Evolutionary conservation across 352 stramenopile genomes (phyloP).

Genomic region (Nothophytophthora sp.): DNA sequence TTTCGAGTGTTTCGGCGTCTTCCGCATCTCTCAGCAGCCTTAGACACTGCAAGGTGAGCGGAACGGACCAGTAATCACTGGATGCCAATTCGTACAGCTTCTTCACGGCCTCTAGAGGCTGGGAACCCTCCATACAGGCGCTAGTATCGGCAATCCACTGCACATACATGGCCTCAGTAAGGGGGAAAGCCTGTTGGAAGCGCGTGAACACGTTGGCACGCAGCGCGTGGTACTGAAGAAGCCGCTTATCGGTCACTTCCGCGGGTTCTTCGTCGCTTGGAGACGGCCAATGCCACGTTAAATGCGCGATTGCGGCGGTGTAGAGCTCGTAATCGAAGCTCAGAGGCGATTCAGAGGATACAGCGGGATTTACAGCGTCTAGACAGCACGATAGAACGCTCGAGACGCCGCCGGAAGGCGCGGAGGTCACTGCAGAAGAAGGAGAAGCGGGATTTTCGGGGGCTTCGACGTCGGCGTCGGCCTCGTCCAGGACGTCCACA

Average conservation of each 20-base stretch:
- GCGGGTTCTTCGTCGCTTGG: constrained; percentile 1
- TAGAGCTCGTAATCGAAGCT: constrained; percentile 40
- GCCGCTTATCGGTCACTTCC: constrained; percentile 7
- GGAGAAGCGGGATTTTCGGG: background rate
- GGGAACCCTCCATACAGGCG: background rate
- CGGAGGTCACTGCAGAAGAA: background rate
- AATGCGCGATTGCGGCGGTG: constrained; percentile 30
- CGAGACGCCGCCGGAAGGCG: background rate
- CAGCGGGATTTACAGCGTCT: constrained; percentile 8
- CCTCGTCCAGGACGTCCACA: constrained; percentile 36
- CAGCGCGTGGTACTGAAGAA: constrained; percentile 22
- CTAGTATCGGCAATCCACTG: constrained; percentile 51
- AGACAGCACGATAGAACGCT: constrained; percentile 21
- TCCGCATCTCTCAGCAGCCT: constrained; percentile 34
- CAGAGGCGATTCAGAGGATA: constrained; percentile 3
- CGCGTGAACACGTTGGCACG: constrained; percentile 34
- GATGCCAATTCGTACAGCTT: constrained; percentile 40
- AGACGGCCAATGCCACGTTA: constrained; percentile 33
- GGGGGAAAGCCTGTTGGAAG: constrained; percentile 59
- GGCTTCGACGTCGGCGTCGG: constrained; percentile 2
- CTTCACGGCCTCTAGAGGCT: constrained; percentile 11
- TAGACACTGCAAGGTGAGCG: constrained; percentile 41
- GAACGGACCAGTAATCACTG: constrained; percentile 60
- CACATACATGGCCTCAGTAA: constrained; percentile 57
- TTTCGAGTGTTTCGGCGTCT: constrained; percentile 24